Base-by-base conservation (phyloP, 164 flowering plant species). In the Tinospora cordifolia region DNA sequence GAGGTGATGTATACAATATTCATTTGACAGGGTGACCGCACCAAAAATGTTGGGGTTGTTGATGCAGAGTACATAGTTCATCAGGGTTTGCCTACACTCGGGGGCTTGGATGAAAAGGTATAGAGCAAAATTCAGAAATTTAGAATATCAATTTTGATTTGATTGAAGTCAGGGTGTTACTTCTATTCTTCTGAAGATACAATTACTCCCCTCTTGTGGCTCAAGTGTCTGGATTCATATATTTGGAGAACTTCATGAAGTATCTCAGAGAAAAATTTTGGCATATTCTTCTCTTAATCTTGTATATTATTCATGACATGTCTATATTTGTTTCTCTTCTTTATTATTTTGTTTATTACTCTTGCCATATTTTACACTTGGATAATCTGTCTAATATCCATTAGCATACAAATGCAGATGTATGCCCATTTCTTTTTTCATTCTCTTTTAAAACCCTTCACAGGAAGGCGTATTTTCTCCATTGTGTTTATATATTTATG, bases 11-110 rank as follows among this genome's bases (percentile, higher is more conserved):
- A 69, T 63, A 6, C 10, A 38, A 11, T 44, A 40, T 64, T 51
- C 21, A 24, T 66, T 72, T 77, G 73, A 49, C 79, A 91, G 97
- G 98, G 98, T 67, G 92, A 93, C 73, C 81, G 96, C 17, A 84
- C 80, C 26, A 80, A 74, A 79, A 93, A 85, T 70, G 87, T 93
- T 46, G 98, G 98, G 21, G 92, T 93, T 24, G 97, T 93, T 69
- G 97, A 93, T 66, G 66, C 86, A 4, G 96, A 93, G 79, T 93
- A 90, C 79, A 75, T 93, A 34, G 85, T 84, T 66, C 98, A 91
- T 84, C 71, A 78, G 27, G 92, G 84, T 57, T 81, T 91, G 54
- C 92, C 93, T 57, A 88, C 93, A 0, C 97, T 93, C 68, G 98
- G 96, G 30, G 81, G 68, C 30, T 69, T 74, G 8, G 78, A 79